Evolutionary conservation across 2,329 filamentous ascomycete species (phyloP).

Genomic region (Venturia pyrina): DNA sequence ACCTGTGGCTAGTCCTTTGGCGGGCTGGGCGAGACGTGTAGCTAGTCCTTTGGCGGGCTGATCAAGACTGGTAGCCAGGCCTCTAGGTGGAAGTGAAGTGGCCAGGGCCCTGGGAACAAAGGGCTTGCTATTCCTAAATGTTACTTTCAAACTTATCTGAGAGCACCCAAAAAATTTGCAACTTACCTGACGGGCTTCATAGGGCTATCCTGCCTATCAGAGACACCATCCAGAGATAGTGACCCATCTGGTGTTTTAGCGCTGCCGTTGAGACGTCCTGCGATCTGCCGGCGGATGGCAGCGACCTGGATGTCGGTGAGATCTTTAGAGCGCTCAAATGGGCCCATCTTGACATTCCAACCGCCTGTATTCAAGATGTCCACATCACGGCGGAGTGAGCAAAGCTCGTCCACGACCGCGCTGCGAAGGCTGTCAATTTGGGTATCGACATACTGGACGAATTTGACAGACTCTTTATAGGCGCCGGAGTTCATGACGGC

Average conservation of each 20-base stretch:
- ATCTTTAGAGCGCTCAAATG: slow-evolving; percentile 7
- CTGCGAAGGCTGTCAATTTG: neutral
- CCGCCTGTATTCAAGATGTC: slow-evolving; percentile 18
- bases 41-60: neutral
- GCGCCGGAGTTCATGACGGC: neutral
- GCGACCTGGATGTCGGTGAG: neutral
- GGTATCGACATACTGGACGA: neutral
- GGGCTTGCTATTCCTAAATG: neutral
- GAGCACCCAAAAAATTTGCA: neutral
- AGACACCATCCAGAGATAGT: neutral
- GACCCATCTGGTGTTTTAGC: neutral
- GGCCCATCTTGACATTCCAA: slow-evolving; percentile 17
- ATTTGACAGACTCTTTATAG: neutral
- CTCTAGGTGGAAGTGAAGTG: neutral
- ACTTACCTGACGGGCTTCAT: neutral
- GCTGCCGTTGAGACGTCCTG: neutral
- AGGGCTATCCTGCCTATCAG: neutral
- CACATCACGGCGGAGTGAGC: slow-evolving; percentile 17
- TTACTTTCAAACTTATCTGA: neutral
- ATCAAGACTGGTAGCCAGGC: neutral
- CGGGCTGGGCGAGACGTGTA: neutral
- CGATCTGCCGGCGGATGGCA: neutral
- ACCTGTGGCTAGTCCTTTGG: neutral
- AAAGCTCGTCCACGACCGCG: slow-evolving; percentile 11
- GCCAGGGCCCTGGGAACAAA: neutral